Percentiles rank a stretch among this genome's conserved stretches.
Conservation (phyloP, 805 yeast species). For the Metschnikowia continentalis region DNA sequence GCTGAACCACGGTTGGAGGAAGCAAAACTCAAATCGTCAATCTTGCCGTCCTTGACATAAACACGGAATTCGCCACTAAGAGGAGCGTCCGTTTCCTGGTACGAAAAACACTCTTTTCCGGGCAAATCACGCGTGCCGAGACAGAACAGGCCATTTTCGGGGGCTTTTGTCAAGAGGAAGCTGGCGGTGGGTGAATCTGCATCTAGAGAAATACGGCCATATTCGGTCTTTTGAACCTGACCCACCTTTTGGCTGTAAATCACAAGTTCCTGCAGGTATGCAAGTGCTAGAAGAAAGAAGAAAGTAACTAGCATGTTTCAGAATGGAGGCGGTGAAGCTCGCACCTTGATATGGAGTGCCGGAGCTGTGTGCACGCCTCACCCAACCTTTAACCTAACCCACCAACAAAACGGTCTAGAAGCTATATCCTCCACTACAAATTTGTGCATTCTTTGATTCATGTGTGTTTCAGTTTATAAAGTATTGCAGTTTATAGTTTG, state of each 20-base stretch:
- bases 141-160: slow-evolving; percentile 19
- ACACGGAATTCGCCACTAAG: slow-evolving; percentile 12
- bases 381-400: no score
- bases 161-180: slow-evolving; percentile 6
- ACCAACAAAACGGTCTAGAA: no score
- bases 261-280: slow-evolving; percentile 7
- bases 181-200: slow-evolving; percentile 3
- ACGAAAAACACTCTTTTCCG: slow-evolving; percentile 31
- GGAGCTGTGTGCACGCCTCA: no score
- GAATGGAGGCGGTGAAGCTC: neutral
- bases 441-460: no score
- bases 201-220: slow-evolving; percentile 19
- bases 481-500: no score
- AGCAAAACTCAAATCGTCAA: slow-evolving; percentile 5
- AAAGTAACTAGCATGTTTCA: slow-evolving; percentile 3
- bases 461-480: no score
- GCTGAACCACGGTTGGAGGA: no score
- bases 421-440: no score
- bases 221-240: neutral
- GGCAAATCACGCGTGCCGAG: slow-evolving; percentile 31
- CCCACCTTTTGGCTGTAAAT: slow-evolving; percentile 4
- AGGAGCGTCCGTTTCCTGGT: slow-evolving; percentile 7
- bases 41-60: slow-evolving; percentile 3
- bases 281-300: slow-evolving; percentile 4
- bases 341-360: no score